Evolutionary conservation across 2,329 filamentous ascomycete species (phyloP).

Genomic region (Hymenotorrendiella dingleyae): DNA sequence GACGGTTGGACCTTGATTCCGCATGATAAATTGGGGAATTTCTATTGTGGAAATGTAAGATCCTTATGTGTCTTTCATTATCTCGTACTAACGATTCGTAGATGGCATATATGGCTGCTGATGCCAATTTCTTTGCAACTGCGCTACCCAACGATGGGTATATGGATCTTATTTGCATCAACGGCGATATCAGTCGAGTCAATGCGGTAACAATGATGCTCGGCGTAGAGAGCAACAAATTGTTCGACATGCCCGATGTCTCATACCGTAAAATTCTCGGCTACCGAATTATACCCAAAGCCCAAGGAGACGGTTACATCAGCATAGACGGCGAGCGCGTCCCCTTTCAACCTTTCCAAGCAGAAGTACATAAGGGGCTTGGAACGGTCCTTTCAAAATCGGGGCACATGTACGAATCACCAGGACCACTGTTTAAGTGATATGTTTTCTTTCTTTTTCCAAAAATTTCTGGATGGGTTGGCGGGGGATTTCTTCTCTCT

Average conservation of each 20-base stretch:
- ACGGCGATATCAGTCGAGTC: slow-evolving; percentile 64
- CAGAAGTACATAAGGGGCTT: slow-evolving; percentile 76
- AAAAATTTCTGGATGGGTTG: background rate
- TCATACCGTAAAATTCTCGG: slow-evolving; percentile 80
- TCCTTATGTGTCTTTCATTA: background rate
- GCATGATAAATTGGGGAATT: slow-evolving; percentile 77
- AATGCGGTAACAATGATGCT: slow-evolving; percentile 65
- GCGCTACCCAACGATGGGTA: slow-evolving; percentile 77
- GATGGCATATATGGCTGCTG: slow-evolving; percentile 88
- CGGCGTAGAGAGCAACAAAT: slow-evolving; percentile 63
- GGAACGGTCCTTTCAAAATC: slow-evolving; percentile 79
- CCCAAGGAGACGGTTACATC: slow-evolving; percentile 72
- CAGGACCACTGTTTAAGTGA: slow-evolving; percentile 32
- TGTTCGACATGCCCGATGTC: slow-evolving; percentile 76
- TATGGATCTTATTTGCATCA: slow-evolving; percentile 77
- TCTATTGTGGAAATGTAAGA: slow-evolving; percentile 83
- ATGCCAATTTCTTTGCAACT: slow-evolving; percentile 81
- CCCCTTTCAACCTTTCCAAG: slow-evolving; percentile 85
- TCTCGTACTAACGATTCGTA: slow-evolving; percentile 27
- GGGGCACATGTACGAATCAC: slow-evolving; percentile 63
- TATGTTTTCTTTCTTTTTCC: slow-evolving; percentile 10
- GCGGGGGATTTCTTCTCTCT: background rate
- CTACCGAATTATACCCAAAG: slow-evolving; percentile 74
- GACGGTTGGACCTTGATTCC: slow-evolving; percentile 69
- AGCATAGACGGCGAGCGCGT: slow-evolving; percentile 89